phyloP scores from a whole-genome alignment of 2,329 filamentous ascomycete species.

The Xylaria sp. region DNA sequence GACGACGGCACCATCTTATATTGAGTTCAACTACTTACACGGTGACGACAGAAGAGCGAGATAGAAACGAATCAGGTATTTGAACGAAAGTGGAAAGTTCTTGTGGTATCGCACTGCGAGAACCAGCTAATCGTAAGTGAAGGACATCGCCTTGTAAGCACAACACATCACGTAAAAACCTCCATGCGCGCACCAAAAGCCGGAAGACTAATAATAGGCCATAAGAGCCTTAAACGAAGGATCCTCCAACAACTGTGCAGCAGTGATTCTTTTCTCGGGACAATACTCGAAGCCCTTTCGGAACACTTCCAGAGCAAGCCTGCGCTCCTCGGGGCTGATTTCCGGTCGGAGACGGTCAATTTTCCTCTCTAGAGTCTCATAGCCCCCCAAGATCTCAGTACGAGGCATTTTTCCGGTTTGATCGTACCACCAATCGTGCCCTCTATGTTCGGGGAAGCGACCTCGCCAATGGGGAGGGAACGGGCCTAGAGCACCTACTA shows the following conservation, averaged over 20 bases:
- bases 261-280: slow-evolving; percentile 9
- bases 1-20: too few relatives aligned
- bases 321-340: slow-evolving; percentile 7
- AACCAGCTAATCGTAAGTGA: too few relatives aligned
- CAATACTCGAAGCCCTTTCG: slow-evolving; percentile 4
- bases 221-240: slow-evolving; percentile 12
- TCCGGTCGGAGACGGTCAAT: slow-evolving; percentile 8
- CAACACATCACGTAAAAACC: too few relatives aligned
- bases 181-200: too few relatives aligned
- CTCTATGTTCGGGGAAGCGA: neutral
- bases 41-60: too few relatives aligned
- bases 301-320: slow-evolving; percentile 2
- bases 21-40: too few relatives aligned
- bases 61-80: too few relatives aligned
- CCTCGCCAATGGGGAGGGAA: slow-evolving; percentile 18
- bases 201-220: neutral
- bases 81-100: too few relatives aligned
- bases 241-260: slow-evolving; percentile 12
- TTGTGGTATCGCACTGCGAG: too few relatives aligned
- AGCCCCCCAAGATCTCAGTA: neutral
- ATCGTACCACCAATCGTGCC: slow-evolving; percentile 11
- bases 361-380: neutral
- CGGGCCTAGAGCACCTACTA: slow-evolving; percentile 2
- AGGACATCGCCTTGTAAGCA: too few relatives aligned
- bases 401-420: neutral